These are phyloP conservation scores for Nothophytophthora sp. DNA, from an alignment of 352 stramenopile species.

Conservation along the genomic window DNA sequence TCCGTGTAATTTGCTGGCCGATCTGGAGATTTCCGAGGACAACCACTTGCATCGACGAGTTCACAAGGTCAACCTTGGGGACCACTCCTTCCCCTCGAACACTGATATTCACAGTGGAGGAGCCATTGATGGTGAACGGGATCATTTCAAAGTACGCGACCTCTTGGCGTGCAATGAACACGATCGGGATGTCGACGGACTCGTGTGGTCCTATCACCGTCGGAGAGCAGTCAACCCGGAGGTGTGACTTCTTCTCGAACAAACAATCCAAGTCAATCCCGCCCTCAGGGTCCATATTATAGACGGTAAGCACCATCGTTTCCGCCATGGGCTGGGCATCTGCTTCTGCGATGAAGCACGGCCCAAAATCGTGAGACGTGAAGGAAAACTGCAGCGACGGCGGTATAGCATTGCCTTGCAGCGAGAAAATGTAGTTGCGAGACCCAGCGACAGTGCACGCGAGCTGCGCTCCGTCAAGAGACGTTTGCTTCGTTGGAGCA, in stretches of 20 bases:
- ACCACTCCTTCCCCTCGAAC: slow-evolving; percentile 76
- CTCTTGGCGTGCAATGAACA: slow-evolving; percentile 88
- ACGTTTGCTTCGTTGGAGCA: slow-evolving; percentile 67
- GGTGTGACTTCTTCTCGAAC: slow-evolving; percentile 86
- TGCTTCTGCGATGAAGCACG: slow-evolving; percentile 90
- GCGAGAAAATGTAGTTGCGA: slow-evolving; percentile 74
- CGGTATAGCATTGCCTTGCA: slow-evolving; percentile 77
- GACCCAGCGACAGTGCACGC: slow-evolving; percentile 88
- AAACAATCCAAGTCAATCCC: slow-evolving; percentile 89
- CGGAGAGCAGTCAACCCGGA: slow-evolving; percentile 87
- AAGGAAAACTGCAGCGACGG: slow-evolving; percentile 92
- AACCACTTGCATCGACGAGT: slow-evolving; percentile 80
- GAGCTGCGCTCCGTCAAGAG: slow-evolving; percentile 70
- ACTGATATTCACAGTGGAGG: slow-evolving; percentile 72
- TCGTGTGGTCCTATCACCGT: slow-evolving; percentile 83
- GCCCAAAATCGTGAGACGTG: slow-evolving; percentile 89
- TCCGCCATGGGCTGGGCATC: slow-evolving; percentile 63
- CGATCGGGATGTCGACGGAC: slow-evolving; percentile 73
- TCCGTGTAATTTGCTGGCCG: slow-evolving; percentile 68
- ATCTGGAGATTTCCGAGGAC: slow-evolving; percentile 87
- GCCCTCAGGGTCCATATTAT: slow-evolving; percentile 87
- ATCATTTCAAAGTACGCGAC: slow-evolving; percentile 83
- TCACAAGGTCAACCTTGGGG: slow-evolving; percentile 88
- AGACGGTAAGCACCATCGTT: slow-evolving; percentile 61
- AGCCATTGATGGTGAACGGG: slow-evolving; percentile 92